phyloP scores from a whole-genome alignment of 768 basidiomycete genomes.

The Hericium erinaceus region DNA sequence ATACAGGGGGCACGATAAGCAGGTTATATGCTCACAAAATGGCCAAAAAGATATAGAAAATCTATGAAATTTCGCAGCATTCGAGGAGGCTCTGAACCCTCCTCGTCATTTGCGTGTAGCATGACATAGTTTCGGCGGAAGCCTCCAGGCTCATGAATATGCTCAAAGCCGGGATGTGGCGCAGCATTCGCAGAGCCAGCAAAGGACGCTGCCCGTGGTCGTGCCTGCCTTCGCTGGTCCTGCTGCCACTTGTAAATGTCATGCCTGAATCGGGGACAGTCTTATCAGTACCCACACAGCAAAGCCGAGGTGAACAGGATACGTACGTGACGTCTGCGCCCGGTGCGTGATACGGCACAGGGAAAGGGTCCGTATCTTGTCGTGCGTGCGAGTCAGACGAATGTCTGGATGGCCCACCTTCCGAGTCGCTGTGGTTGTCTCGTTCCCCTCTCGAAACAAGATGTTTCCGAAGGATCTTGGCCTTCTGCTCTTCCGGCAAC shows the following conservation, averaged over 20 bases:
- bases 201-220: conserved; percentile 65
- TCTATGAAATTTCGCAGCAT: conserved; percentile 84
- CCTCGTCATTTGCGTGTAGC: conserved; percentile 52
- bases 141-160: conserved; percentile 92
- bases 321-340: conserved; percentile 92
- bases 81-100: conserved; percentile 35
- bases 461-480: conserved; percentile 69
- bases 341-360: conserved; percentile 79
- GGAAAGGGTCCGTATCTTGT: conserved; percentile 63
- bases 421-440: conserved; percentile 20
- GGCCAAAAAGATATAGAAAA: conserved; percentile 90
- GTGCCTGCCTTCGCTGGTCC: conserved; percentile 51
- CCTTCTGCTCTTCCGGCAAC: conserved; percentile 77
- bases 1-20: neutral
- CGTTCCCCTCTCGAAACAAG: conserved; percentile 69
- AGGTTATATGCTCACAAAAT: conserved; percentile 59
- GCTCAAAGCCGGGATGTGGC: conserved; percentile 74
- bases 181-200: conserved; percentile 41
- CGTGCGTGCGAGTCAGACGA: conserved; percentile 17
- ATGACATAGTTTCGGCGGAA: conserved; percentile 86
- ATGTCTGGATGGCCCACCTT: conserved; percentile 21
- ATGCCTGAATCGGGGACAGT: conserved; percentile 39
- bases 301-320: neutral
- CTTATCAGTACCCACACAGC: no score
- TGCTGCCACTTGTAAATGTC: conserved; percentile 94